phyloP scores from a whole-genome alignment of 106 monocot species.

The Dendrobium catenatum region DNA sequence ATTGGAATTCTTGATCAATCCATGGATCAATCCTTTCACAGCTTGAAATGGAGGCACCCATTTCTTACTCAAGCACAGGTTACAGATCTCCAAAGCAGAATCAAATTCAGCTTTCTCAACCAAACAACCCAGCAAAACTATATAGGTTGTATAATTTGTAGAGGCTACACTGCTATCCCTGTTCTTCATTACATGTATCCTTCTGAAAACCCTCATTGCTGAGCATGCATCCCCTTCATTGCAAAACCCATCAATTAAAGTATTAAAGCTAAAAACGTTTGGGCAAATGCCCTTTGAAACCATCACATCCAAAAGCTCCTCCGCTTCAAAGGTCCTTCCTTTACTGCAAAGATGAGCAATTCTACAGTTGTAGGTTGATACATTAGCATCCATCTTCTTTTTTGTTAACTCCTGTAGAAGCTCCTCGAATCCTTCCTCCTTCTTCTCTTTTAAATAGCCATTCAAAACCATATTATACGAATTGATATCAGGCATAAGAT shows the following conservation, averaged over 20 bases:
- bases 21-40: slow-evolving; percentile 51
- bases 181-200: slow-evolving; percentile 25
- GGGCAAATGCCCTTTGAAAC: slow-evolving; percentile 26
- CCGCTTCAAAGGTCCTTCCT: slow-evolving; percentile 42
- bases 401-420: slow-evolving; percentile 32
- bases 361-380: slow-evolving; percentile 47
- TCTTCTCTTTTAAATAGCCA: slow-evolving; percentile 42
- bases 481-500: slow-evolving; percentile 32
- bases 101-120: slow-evolving; percentile 46
- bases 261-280: slow-evolving; percentile 39
- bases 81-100: slow-evolving; percentile 40
- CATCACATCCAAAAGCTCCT: slow-evolving; percentile 68
- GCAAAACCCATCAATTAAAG: slow-evolving; percentile 47
- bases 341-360: slow-evolving; percentile 34
- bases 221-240: slow-evolving; percentile 38
- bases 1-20: slow-evolving; percentile 31
- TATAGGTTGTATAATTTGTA: slow-evolving; percentile 41
- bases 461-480: slow-evolving; percentile 49
- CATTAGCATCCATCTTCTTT: slow-evolving; percentile 30
- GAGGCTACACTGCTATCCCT: slow-evolving; percentile 11
- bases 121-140: slow-evolving; percentile 32
- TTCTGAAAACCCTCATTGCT: slow-evolving; percentile 42
- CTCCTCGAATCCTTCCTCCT: slow-evolving; percentile 27
- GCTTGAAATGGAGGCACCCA: slow-evolving; percentile 56
- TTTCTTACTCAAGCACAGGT: slow-evolving; percentile 43